Evolutionary conservation across 768 basidiomycete species (phyloP), one percentile per base, ranked within the genome.

Genomic region (Amanita rubescens): DNA sequence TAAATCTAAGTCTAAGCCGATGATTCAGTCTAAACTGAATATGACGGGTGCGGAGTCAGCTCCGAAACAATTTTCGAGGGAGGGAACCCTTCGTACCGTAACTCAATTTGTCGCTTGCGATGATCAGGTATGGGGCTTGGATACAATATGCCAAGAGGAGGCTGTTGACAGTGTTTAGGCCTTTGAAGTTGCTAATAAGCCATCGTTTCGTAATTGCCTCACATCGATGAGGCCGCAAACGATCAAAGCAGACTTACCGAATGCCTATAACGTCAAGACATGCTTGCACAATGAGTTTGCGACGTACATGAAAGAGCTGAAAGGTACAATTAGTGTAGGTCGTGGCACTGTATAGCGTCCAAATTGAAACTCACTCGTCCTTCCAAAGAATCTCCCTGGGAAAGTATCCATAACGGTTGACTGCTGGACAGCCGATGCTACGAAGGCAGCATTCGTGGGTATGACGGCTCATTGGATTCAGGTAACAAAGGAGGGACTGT

Each of bases 391-490:
- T 37, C 35, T 37, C 3, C 62, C 63, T 12, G 62, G 63, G 19
- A 61, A 58, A 35, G 46, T 60, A 8, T 65, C 58, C 3, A 55
- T 57, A 1, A 62, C 58, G 0, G 37, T 45, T 9, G 61, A 64
- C 44, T 33, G 33, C 20, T 64, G 63, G 63, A 52, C 58, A n/a
- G 56, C 55, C 2, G 58, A 63, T 38, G 55, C 25, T 0, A 62
- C 58, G 38, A 60, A 62, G 49, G 22, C 15, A 5, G 35, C 34
- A 1, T 63, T 53, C 35, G 6, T 56, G 0, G 58, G 63, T 3
- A 48, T 60, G 53, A 63, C 61, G 4, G 57, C 42, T 1, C 61
- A 62, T 53, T 64, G 58, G 54, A 55, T 58, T 46, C 19, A 55
- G 14, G 57, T 57, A 8, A 8, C 27, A 34, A 55, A 42, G 48